phyloP scores from a whole-genome alignment of 805 yeast species.

The Starmerella asiatica region DNA sequence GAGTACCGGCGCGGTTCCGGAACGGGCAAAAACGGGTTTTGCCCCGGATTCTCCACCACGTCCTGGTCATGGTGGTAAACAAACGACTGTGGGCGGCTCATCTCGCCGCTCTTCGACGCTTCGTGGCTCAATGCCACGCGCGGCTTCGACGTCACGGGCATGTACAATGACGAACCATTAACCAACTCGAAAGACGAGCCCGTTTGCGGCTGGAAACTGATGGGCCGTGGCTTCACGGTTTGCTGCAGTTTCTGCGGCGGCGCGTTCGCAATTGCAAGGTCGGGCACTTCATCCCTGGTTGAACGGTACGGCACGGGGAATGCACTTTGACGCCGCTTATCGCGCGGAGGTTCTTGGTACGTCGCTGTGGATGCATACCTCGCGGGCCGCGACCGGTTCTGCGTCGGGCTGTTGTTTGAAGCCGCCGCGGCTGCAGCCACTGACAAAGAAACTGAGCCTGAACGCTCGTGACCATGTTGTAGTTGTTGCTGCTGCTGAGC shows the following conservation, averaged over 20 bases:
- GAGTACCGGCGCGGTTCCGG: neutral
- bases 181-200: slow-evolving; percentile 7
- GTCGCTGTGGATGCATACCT: no score
- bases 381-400: no score
- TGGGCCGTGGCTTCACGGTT: slow-evolving; percentile 27
- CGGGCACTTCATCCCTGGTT: slow-evolving; percentile 18
- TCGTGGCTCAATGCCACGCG: slow-evolving; percentile 26
- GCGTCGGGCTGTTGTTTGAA: no score
- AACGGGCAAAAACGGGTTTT: neutral
- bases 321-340: slow-evolving; percentile 6
- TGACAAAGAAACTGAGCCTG: no score
- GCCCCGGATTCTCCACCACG: neutral
- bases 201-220: slow-evolving; percentile 27
- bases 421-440: no score
- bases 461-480: no score
- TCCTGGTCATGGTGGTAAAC: neutral
- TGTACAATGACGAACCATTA: slow-evolving; percentile 13
- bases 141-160: slow-evolving; percentile 24
- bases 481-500: neutral
- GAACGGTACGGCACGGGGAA: slow-evolving; percentile 1
- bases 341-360: no score
- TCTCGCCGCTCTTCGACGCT: slow-evolving; percentile 26
- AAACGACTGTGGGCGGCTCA: slow-evolving; percentile 21
- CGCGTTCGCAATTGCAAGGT: slow-evolving; percentile 18
- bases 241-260: slow-evolving; percentile 12